These are phyloP conservation scores for Phaffia tasmanica DNA, from an alignment of 768 basidiomycete genomes.

Conservation along the genomic window DNA sequence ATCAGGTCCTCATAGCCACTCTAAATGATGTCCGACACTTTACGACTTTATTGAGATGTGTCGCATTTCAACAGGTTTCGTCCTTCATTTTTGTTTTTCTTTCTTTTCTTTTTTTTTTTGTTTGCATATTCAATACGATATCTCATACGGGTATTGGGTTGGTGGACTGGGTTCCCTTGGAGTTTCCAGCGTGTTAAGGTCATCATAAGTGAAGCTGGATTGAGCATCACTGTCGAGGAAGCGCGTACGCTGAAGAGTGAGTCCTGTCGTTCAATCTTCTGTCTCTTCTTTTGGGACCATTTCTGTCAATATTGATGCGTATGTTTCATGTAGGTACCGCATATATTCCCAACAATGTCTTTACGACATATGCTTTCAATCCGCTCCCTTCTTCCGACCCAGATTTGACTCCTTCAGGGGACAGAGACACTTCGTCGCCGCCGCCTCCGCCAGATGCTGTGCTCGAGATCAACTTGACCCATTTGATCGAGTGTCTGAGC, in stretches of 20 bases:
- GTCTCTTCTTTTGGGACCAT: background rate
- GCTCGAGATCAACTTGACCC: constrained; percentile 75
- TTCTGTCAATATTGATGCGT: background rate
- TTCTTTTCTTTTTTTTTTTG: background rate
- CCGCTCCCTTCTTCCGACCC: constrained; percentile 34
- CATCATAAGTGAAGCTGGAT: constrained; percentile 55
- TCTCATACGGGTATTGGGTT: no score
- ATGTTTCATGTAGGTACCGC: constrained; percentile 54
- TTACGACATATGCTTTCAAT: constrained; percentile 64
- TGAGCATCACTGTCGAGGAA: constrained; percentile 75
- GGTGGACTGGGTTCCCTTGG: background rate
- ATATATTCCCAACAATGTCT: constrained; percentile 64
- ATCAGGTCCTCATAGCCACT: constrained; percentile 36
- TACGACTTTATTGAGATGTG: constrained; percentile 62
- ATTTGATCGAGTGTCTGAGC: constrained; percentile 79
- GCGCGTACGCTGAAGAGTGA: constrained; percentile 66
- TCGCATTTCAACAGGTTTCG: constrained; percentile 62
- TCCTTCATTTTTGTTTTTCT: constrained; percentile 11
- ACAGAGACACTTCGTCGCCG: constrained; percentile 29
- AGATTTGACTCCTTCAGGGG: constrained; percentile 30
- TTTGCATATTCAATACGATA: background rate
- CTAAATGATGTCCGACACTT: constrained; percentile 65
- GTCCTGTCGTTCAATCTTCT: constrained; percentile 26
- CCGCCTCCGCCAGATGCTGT: constrained; percentile 35
- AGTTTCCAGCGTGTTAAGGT: constrained; percentile 51